Conservation (phyloP, 495 filamentous ascomycete species). For the Aspergillus sparsus region DNA sequence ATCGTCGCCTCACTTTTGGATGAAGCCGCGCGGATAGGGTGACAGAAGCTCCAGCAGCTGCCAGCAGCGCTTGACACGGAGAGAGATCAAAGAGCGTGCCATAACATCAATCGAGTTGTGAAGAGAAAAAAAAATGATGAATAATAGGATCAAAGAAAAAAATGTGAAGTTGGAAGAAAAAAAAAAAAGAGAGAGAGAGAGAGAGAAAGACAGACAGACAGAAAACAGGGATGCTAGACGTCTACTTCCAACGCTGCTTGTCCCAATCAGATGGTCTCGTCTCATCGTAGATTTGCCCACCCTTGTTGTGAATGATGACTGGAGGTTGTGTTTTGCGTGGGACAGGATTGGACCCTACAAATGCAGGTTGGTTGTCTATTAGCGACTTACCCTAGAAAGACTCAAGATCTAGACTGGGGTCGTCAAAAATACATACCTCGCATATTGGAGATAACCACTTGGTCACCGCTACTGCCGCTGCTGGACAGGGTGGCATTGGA, state of each 20-base stretch:
- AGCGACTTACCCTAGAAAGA: slow-evolving; percentile 14
- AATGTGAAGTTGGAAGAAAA: not conserved
- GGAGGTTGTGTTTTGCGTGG: slow-evolving; percentile 39
- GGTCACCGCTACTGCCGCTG: slow-evolving; percentile 41
- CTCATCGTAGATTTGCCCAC: slow-evolving; percentile 50
- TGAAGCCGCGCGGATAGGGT: slow-evolving; percentile 38
- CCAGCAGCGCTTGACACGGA: slow-evolving; percentile 24
- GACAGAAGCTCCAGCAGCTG: slow-evolving; percentile 17
- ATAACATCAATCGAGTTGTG: not conserved
- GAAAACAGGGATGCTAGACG: not conserved
- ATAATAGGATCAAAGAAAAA: not conserved
- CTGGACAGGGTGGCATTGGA: slow-evolving; percentile 49
- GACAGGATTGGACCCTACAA: slow-evolving; percentile 29
- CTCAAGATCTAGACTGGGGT: slow-evolving; percentile 11
- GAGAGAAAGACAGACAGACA: not conserved
- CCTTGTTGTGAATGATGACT: slow-evolving; percentile 48
- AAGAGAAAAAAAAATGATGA: slow-evolving; percentile 1
- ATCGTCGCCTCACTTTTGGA: slow-evolving; percentile 29
- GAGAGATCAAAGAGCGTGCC: not conserved
- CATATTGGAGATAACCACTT: slow-evolving; percentile 39
- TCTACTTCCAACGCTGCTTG: slow-evolving; percentile 53
- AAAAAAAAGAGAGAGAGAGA: not conserved
- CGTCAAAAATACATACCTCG: slow-evolving; percentile 33
- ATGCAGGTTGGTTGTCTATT: slow-evolving; percentile 16
- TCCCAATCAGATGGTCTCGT: slow-evolving; percentile 51